Base-by-base conservation (phyloP, 83 land plant species). In the Diphasiastrum complanatum region DNA sequence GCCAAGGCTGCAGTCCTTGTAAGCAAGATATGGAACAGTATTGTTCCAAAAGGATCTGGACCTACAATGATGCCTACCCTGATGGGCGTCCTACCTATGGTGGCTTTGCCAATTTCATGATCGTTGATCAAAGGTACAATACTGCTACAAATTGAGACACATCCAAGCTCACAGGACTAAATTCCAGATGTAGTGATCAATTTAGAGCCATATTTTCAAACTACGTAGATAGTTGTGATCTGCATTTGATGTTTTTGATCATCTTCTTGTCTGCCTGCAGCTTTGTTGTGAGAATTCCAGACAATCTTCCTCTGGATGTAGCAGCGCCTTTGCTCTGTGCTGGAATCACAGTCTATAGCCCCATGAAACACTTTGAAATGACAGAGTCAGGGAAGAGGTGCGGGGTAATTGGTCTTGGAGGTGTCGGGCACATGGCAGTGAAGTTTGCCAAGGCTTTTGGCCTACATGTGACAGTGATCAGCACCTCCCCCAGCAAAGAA, bases 251-350 rank as follows among this genome's bases (percentile, higher is more conserved):
- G 31, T 12, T 14, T 64, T 12, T 16, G 16, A 16, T 4, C 24
- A 28, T 40, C 28, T 38, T 71, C 30, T 37, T 61, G n/a, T n/a
- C 49, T 4, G 28, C 24, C n/a, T 47, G 1, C 67, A 92, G 96
- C 66, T 89, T 85, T 66, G 86, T 85, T 55, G 81, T 89, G 64
- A 75, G 65, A 27, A 84, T 93, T 1, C 99, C 99, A 0, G 80
- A 77, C 1, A 81, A 77, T n/a, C 63, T 95, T 52, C 72, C 86
- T 1, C 54, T 81, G 41, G 99, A 95, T 58, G 86, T 81, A 56
- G 93, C 92, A 34, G 99, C 99, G 14, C 99, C 99, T 5, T 78
- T 93, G 41, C 68, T 93, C 49, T 93, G 99, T 63, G 96, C 99
- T 0, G 99, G 99, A 18, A 63, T 93, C 26, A 95, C 99, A n/a